These are phyloP conservation scores for Pichia thaimueangensis DNA, from an alignment of 805 yeast species.

Conservation along the genomic window DNA sequence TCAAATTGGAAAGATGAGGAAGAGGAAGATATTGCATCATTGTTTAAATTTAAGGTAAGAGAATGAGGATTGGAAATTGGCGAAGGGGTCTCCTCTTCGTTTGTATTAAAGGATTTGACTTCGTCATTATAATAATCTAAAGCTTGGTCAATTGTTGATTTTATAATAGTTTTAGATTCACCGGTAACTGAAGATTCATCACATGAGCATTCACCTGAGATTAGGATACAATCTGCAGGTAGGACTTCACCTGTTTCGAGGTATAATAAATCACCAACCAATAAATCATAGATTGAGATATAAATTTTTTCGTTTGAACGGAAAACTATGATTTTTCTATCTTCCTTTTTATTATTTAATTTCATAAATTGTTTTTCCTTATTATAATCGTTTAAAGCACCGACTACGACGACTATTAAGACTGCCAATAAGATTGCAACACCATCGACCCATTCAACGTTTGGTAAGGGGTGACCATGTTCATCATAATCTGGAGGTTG, in stretches of 20 bases:
- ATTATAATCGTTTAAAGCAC: constrained; percentile 94
- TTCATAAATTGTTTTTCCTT: constrained; percentile 90
- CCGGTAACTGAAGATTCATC: constrained; percentile 95
- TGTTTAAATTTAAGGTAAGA: too few relatives aligned
- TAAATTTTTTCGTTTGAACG: constrained; percentile 64
- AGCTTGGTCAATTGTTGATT: constrained; percentile 47
- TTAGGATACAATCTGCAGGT: constrained; percentile 79
- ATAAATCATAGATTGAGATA: constrained; percentile 64
- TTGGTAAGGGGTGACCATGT: constrained; percentile 70
- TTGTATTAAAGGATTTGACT: constrained; percentile 22
- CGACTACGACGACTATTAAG: constrained; percentile 82
- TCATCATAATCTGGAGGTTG: constrained; percentile 71
- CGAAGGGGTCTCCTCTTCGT: too few relatives aligned
- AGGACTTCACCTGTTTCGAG: constrained; percentile 92
- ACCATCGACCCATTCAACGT: constrained; percentile 98
- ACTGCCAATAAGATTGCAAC: constrained; percentile 94
- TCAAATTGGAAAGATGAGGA: constrained; percentile 22
- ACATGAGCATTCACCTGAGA: constrained; percentile 72
- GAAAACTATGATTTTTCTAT: constrained; percentile 68
- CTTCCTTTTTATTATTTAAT: constrained; percentile 82
- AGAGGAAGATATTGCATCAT: constrained; percentile 8
- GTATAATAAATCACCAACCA: constrained; percentile 79
- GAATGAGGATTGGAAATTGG: too few relatives aligned
- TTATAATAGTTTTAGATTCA: constrained; percentile 78
- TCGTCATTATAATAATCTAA: constrained; percentile 18